Evolutionary conservation across 1,284 basidiomycete genomes (phyloP), one percentile per base, ranked within the genome.

Genomic region (Salmacisia buchloeana): DNA sequence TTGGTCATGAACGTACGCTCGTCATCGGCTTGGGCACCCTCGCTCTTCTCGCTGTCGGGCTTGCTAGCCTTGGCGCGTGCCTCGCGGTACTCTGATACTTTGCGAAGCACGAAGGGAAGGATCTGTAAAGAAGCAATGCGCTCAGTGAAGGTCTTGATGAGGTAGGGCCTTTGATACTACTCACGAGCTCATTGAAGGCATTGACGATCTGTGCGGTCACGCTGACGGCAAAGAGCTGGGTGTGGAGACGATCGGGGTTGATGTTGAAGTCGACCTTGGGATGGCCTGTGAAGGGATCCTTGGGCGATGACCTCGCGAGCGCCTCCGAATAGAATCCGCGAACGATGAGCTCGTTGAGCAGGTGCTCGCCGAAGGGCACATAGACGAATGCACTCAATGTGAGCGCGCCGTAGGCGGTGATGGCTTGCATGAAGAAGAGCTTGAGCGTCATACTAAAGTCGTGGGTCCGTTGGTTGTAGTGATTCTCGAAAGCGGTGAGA

Each of bases 181-280:
- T 4, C 25, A 88, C 89, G 58, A 94, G 83, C 78, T 97, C 94
- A 60, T 86, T 83, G 78, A 94, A 88, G 0, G 89, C 88, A 73
- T 90, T 88, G 69, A 92, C 82, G 18, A 87, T 85, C 82, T 97
- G 94, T 74, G 91, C 92, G 21, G 94, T 97, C 2, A 97, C 92
- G 36, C 88, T 89, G 78, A 89, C 91, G 13, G 94, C 93, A 79
- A 97, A 97, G 84, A 98, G 89, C 83, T 97, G 92, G 58, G 89
- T 87, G 80, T 89, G 86, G 67, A 98, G 84, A 60, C 94, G 84
- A 23, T 77, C 84, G n/a, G 82, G 77, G 68, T 84, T 83, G 83
- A 66, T 82, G 56, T 76, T 71, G 67, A 83, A 81, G 23, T 57
- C 63, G 34, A 68, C 73, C 68, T 58, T 49, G 1, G 39, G 54